Evolutionary conservation across 768 basidiomycete species (phyloP).

Genomic region (Collybiopsis luxurians): DNA sequence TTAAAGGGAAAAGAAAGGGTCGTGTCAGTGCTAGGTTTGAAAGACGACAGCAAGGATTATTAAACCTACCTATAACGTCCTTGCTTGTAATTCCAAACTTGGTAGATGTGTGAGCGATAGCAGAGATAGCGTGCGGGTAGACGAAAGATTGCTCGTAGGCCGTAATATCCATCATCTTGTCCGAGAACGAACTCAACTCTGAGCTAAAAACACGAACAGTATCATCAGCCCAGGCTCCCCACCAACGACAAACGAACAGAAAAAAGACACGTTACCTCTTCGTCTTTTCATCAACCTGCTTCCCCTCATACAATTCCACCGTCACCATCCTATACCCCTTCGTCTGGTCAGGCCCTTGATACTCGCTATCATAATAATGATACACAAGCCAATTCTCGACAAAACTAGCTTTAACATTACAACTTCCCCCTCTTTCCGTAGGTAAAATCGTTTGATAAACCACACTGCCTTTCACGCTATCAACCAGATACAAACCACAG

Average conservation of each 20-base stretch:
- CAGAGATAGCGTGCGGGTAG: slow-evolving; percentile 64
- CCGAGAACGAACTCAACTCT: slow-evolving; percentile 53
- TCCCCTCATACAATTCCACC: slow-evolving; percentile 88
- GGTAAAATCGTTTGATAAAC: slow-evolving; percentile 66
- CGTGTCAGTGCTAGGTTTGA: no score
- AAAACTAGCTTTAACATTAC: slow-evolving; percentile 67
- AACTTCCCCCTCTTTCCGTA: slow-evolving; percentile 35
- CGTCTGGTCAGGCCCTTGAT: slow-evolving; percentile 39
- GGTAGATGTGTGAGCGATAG: slow-evolving; percentile 74
- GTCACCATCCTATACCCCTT: slow-evolving; percentile 76
- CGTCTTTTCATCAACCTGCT: slow-evolving; percentile 61
- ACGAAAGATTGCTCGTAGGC: slow-evolving; percentile 68
- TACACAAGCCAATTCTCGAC: slow-evolving; percentile 95
- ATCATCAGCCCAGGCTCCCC: not conserved
- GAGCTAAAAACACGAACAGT: slow-evolving; percentile 32
- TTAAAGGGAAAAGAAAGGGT: no score
- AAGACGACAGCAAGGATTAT: not conserved
- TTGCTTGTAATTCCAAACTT: slow-evolving; percentile 87
- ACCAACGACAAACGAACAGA: slow-evolving; percentile 15
- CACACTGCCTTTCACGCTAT: slow-evolving; percentile 73
- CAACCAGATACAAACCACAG: slow-evolving; percentile 77
- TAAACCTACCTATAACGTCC: slow-evolving; percentile 76
- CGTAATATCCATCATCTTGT: slow-evolving; percentile 50
- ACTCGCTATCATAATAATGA: slow-evolving; percentile 70
- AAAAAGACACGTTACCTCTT: slow-evolving; percentile 50